Conservation (phyloP, 495 filamentous ascomycete species). For the Parathielavia hyrcaniae region DNA sequence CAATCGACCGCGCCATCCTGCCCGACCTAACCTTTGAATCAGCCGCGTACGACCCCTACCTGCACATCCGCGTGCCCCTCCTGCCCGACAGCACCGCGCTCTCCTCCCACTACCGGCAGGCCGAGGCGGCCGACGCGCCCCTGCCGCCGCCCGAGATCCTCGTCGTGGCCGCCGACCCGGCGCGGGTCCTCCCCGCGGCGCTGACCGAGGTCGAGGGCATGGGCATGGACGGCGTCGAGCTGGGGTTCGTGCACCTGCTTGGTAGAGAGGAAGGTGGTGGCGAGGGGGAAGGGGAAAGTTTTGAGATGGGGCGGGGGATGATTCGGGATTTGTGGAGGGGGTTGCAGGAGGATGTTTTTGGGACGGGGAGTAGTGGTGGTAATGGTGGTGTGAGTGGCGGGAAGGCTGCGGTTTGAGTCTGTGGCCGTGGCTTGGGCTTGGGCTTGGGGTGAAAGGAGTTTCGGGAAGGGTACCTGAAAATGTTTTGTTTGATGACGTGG, state of each 20-base stretch:
- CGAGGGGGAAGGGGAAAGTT: conserved; percentile 4
- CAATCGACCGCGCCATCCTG: conserved; percentile 40
- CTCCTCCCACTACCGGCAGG: conserved; percentile 10
- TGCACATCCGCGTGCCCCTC: conserved; percentile 40
- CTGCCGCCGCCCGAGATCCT: conserved; percentile 33
- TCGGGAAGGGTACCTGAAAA: too few relatives aligned
- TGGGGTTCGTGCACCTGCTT: conserved; percentile 38
- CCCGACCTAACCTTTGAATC: conserved; percentile 28
- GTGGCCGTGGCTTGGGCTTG: not conserved
- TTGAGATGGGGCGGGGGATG: conserved; percentile 36
- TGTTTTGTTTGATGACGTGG: too few relatives aligned
- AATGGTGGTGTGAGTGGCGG: not conserved
- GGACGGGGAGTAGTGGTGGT: conserved; percentile 6
- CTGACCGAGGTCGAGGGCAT: conserved; percentile 44
- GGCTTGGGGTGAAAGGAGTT: too few relatives aligned
- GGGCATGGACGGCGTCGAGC: conserved; percentile 44
- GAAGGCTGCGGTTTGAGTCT: conserved; percentile 1
- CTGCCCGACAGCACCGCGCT: conserved; percentile 40
- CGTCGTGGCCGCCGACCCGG: conserved; percentile 43
- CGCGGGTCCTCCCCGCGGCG: conserved; percentile 36
- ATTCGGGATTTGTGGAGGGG: conserved; percentile 43
- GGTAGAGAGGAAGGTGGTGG: conserved; percentile 13
- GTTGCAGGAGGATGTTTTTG: conserved; percentile 42
- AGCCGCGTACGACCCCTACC: conserved; percentile 31
- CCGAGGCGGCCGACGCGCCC: conserved; percentile 34